Evolutionary conservation across 345 rosid genomes (phyloP), one percentile per base, ranked within the genome.

Genomic region (Populus pruinosa): DNA sequence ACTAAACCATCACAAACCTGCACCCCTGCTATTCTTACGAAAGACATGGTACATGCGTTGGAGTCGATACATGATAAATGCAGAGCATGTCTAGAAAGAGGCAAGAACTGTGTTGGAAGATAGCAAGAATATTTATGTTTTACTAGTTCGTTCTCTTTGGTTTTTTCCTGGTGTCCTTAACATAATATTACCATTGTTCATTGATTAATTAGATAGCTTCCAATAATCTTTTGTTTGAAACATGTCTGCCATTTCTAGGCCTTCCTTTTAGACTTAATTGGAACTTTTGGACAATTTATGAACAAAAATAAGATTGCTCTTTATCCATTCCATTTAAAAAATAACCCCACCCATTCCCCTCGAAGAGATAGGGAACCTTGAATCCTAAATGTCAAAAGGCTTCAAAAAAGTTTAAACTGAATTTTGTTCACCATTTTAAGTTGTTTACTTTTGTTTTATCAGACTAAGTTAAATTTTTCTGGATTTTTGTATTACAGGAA

Each of bases 401-500:
- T 41, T 63, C 10, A 16, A 74, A 5, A 43, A 53, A 63, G 39
- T 16, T 16, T 21, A 39, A 36, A 31, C 11, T 41, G 55, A 43
- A 11, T 36, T 27, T 67, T 5, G 16, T 18, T n/a, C 29, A 4
- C 27, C 18, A 50, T 38, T 61, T 43, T n/a, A 5, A 31, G 49
- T 20, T 36, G 21, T 11, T 8, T 66, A 20, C 25, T 8, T 23
- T 21, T 55, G 36, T 31, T 41, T 79, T 62, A 23, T 67, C 2
- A 5, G 61, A 18, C 36, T 23, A 29, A 62, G 63, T 62, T n/a
- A 38, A 55, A 8, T 86, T 47, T 74, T 33, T 59, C 63, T 43
- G 71, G 67, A 66, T 67, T 70, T 79, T 67, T 62, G 71, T 13
- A 59, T 80, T 41, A 82, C 81, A 94, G 99, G 97, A 94, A 92